Conservation (phyloP, 352 stramenopile species). For the Globisporangium paddicum region DNA sequence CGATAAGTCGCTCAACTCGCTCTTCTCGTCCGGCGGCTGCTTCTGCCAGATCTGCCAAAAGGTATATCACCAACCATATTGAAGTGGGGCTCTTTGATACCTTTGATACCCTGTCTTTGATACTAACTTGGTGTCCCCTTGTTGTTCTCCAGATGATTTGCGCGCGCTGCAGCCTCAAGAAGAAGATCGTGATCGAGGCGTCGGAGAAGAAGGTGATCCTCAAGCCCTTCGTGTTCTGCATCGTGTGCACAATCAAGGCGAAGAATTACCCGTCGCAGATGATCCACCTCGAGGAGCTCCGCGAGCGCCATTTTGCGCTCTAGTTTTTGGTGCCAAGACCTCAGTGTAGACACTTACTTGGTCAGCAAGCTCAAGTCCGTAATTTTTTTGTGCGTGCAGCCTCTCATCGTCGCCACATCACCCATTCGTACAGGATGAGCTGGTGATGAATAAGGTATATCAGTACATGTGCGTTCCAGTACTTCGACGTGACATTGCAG, state of each 20-base stretch:
- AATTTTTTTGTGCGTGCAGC: too few relatives aligned
- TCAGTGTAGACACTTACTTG: too few relatives aligned
- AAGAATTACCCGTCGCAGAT: constrained; percentile 20
- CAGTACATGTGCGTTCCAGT: too few relatives aligned
- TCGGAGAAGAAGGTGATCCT: constrained; percentile 20
- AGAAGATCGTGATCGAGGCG: constrained; percentile 40
- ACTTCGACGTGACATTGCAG: too few relatives aligned
- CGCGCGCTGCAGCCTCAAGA: constrained; percentile 40
- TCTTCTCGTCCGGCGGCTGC: constrained; percentile 28
- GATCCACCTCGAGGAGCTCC: constrained; percentile 31
- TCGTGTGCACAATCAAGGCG: constrained; percentile 29
- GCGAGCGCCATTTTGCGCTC: constrained; percentile 1
- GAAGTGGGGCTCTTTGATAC: not conserved
- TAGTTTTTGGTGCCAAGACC: not conserved
- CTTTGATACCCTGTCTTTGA: not conserved
- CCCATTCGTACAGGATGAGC: too few relatives aligned
- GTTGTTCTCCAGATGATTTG: constrained; percentile 29
- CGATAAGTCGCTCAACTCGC: constrained; percentile 21
- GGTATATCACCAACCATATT: not conserved
- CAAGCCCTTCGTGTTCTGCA: constrained; percentile 29
- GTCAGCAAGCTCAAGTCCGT: too few relatives aligned
- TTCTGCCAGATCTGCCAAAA: constrained; percentile 22
- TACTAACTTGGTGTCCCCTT: not conserved
- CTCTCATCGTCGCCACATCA: too few relatives aligned
- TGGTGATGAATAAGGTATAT: too few relatives aligned